phyloP scores from a whole-genome alignment of 192 early-diverging fungal genomes.

The Backusella liffmaniae region DNA sequence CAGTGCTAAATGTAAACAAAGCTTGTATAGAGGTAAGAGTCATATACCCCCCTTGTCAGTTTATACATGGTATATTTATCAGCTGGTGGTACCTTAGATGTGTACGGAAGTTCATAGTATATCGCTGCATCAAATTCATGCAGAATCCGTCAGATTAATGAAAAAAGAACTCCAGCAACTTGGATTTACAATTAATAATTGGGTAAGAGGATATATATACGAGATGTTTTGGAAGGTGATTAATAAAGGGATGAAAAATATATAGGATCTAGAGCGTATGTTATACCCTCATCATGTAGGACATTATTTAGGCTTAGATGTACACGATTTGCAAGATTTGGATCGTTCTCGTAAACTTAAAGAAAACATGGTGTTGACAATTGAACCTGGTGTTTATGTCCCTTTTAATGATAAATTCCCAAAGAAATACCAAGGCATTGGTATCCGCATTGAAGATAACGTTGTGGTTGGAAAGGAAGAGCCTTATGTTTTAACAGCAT shows the following conservation, averaged over 20 bases:
- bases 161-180: slow-evolving; percentile 71
- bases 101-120: slow-evolving; percentile 53
- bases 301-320: slow-evolving; percentile 94
- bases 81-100: slow-evolving; percentile 35
- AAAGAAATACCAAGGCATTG: slow-evolving; percentile 80
- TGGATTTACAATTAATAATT: slow-evolving; percentile 57
- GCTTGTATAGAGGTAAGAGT: slow-evolving; percentile 72
- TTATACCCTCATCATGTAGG: slow-evolving; percentile 95
- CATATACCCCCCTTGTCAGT: not conserved
- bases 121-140: slow-evolving; percentile 84
- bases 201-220: slow-evolving; percentile 35
- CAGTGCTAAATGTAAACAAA: slow-evolving; percentile 82
- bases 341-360: slow-evolving; percentile 68
- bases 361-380: slow-evolving; percentile 88
- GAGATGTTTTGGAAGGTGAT: not conserved
- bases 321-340: slow-evolving; percentile 85
- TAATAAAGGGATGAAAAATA: not conserved
- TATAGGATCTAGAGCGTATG: slow-evolving; percentile 69
- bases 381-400: slow-evolving; percentile 95
- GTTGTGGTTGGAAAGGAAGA: slow-evolving; percentile 74
- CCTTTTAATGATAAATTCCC: slow-evolving; percentile 76
- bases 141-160: slow-evolving; percentile 66
- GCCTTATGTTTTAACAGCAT: slow-evolving; percentile 68
- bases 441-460: slow-evolving; percentile 96
- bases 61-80: not conserved